Percentiles rank a stretch among this genome's conserved stretches.
Conservation (phyloP, 1,284 basidiomycete species). For the Pascua sp. region DNA sequence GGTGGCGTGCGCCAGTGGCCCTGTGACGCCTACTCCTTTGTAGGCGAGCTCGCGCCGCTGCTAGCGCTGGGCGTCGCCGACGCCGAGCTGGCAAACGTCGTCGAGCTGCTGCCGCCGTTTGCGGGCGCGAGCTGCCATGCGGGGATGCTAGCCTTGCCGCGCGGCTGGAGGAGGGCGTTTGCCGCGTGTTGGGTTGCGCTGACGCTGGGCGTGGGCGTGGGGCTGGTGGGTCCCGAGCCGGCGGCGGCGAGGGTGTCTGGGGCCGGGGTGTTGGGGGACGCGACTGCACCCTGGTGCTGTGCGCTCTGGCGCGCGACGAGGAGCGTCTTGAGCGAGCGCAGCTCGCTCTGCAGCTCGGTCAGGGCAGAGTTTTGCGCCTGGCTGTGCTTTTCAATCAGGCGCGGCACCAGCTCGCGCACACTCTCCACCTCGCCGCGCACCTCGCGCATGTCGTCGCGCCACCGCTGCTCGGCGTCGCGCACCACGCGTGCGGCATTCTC, state of each 20-base stretch:
- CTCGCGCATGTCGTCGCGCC: slow-evolving; percentile 86
- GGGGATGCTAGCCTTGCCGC: slow-evolving; percentile 67
- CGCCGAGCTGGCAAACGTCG: not conserved
- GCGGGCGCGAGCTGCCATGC: slow-evolving; percentile 71
- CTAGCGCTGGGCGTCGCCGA: slow-evolving; percentile 11
- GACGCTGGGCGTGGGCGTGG: slow-evolving; percentile 5
- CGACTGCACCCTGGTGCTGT: not conserved
- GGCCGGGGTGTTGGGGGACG: slow-evolving; percentile 42
- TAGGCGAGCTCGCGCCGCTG: slow-evolving; percentile 13
- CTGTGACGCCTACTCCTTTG: slow-evolving; percentile 12
- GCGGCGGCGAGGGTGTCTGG: slow-evolving; percentile 22
- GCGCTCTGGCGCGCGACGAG: slow-evolving; percentile 68
- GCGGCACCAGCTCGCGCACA: slow-evolving; percentile 72
- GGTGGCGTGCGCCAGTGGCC: not conserved
- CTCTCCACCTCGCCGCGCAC: slow-evolving; percentile 86
- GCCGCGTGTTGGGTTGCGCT: slow-evolving; percentile 29
- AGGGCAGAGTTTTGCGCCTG: slow-evolving; percentile 66
- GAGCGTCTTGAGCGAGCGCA: slow-evolving; percentile 90
- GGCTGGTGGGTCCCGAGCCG: not conserved
- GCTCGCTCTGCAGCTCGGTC: slow-evolving; percentile 75
- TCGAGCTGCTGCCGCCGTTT: slow-evolving; percentile 13
- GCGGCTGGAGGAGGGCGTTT: slow-evolving; percentile 38
- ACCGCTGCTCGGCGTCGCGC: slow-evolving; percentile 60
- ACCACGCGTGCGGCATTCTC: slow-evolving; percentile 55
- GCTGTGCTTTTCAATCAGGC: slow-evolving; percentile 94